A percentile compares a stretch with the other conserved stretches of the same genome.
Conservation (phyloP, 768 basidiomycete species). For the Naganishia vaughanmartiniae region DNA sequence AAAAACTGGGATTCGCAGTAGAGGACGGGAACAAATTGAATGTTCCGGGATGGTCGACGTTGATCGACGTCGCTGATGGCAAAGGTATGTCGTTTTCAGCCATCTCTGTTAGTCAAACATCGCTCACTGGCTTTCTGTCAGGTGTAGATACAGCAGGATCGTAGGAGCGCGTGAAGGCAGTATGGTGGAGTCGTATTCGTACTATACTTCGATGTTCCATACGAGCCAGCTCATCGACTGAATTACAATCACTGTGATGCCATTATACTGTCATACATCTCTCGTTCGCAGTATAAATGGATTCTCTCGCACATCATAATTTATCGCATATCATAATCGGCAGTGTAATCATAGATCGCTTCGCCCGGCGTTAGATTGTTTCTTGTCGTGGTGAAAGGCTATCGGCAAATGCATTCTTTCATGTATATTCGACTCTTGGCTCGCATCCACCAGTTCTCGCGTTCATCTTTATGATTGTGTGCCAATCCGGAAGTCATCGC, state of each 20-base stretch:
- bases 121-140: neutral
- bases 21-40: constrained; percentile 52
- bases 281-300: too few relatives aligned
- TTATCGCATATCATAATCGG: too few relatives aligned
- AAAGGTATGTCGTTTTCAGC: neutral
- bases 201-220: neutral
- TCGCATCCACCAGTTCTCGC: too few relatives aligned
- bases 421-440: too few relatives aligned
- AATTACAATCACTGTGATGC: too few relatives aligned
- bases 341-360: too few relatives aligned
- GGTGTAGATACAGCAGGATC: neutral
- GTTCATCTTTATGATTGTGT: too few relatives aligned
- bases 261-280: too few relatives aligned
- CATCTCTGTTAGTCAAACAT: neutral
- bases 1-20: constrained; percentile 61
- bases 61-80: constrained; percentile 43
- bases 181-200: neutral
- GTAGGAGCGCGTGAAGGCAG: neutral
- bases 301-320: too few relatives aligned
- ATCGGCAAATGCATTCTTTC: too few relatives aligned
- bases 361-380: too few relatives aligned
- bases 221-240: neutral
- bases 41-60: constrained; percentile 43
- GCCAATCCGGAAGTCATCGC: constrained; percentile 7
- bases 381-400: too few relatives aligned